These are phyloP conservation scores for Suillus fuscotomentosus DNA, from an alignment of 768 basidiomycete species.

Conservation along the genomic window DNA sequence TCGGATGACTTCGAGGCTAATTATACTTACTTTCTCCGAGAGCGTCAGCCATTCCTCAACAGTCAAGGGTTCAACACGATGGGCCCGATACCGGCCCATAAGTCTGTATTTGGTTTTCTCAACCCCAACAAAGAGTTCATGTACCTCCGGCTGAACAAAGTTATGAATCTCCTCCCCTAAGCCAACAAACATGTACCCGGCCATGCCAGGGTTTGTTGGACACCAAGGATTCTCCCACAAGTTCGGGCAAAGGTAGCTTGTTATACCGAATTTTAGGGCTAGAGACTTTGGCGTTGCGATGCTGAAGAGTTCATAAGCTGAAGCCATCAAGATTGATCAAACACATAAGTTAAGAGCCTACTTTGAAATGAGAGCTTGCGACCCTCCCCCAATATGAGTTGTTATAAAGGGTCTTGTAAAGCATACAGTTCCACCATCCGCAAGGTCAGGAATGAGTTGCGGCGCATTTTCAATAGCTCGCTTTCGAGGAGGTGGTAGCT, in stretches of 20 bases:
- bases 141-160: slow-evolving; percentile 38
- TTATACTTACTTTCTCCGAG: slow-evolving; percentile 33
- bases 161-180: slow-evolving; percentile 44
- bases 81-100: slow-evolving; percentile 28
- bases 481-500: neutral
- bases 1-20: slow-evolving; percentile 14
- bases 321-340: no score
- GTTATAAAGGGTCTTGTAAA: neutral
- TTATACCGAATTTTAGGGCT: slow-evolving; percentile 32
- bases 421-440: neutral
- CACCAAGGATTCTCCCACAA: slow-evolving; percentile 56
- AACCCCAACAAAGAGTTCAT: slow-evolving; percentile 46
- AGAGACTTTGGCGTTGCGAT: slow-evolving; percentile 26
- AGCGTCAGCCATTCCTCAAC: slow-evolving; percentile 48
- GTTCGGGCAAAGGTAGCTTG: slow-evolving; percentile 48
- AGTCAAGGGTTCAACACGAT: slow-evolving; percentile 39
- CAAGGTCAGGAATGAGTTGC: slow-evolving; percentile 4
- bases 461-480: neutral
- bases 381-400: neutral
- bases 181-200: slow-evolving; percentile 58
- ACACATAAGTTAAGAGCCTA: neutral
- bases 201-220: slow-evolving; percentile 44
- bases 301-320: slow-evolving; percentile 14
- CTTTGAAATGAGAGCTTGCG: slow-evolving; percentile 5
- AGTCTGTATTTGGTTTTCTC: slow-evolving; percentile 40